A percentile compares a stretch with the other conserved stretches of the same genome.
Evolutionary conservation across 2,329 filamentous ascomycete genomes (phyloP).

Genomic region (Myrmaecium sp.): DNA sequence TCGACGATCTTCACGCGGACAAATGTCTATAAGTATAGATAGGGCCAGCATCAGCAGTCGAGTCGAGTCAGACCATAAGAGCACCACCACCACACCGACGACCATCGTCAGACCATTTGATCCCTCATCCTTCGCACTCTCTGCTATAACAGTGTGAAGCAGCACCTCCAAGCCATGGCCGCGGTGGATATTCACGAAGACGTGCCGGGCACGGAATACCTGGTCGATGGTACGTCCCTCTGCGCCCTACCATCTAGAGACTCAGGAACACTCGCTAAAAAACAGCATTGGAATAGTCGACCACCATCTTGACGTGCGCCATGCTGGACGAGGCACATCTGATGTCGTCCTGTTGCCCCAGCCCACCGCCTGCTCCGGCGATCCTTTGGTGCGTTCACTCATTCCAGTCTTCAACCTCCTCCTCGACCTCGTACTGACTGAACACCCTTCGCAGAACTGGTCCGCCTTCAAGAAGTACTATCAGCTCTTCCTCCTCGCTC

Average conservation of each 20-base stretch:
- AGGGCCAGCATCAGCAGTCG: no score
- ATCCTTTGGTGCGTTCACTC: conserved; percentile 12
- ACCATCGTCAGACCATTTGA: no score
- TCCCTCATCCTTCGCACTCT: no score
- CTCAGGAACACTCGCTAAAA: no score
- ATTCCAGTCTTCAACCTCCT: background rate
- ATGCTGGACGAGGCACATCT: conserved; percentile 10
- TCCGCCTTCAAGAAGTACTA: conserved; percentile 21
- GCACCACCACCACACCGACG: no score
- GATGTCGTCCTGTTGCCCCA: conserved; percentile 18
- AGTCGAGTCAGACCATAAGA: no score
- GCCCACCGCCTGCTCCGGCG: conserved; percentile 12
- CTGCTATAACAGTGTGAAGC: no score
- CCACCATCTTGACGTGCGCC: conserved; percentile 4
- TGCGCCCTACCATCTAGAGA: no score
- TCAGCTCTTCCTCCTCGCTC: conserved; percentile 21
- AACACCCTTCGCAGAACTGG: conserved; percentile 12
- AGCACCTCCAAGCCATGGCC: no score
- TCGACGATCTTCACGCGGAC: no score
- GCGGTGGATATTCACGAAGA: conserved; percentile 5
- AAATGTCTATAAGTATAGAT: no score
- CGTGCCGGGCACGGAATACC: conserved; percentile 16
- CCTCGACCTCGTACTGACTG: background rate
- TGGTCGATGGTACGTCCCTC: conserved; percentile 13
- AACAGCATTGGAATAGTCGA: no score